Base-by-base conservation (phyloP, 208 protist species). In the Crithidia sp. region DNA sequence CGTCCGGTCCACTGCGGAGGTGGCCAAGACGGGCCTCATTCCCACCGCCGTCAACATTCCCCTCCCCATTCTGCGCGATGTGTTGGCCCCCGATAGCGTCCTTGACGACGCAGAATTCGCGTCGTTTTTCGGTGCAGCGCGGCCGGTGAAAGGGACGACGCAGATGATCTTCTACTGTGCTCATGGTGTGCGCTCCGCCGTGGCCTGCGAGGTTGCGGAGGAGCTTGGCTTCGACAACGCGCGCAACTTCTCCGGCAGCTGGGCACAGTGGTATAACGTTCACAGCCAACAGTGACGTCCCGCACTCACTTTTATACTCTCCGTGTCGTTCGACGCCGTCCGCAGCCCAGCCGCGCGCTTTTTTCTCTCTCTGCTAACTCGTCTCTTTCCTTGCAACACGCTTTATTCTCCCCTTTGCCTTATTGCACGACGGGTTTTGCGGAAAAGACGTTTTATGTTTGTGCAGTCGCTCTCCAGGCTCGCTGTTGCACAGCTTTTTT, bases 151-250 rank as follows among this genome's bases (percentile, higher is more conserved):
- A 17, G 79, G 77, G 4, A 58, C 67, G 5, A 81, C 85, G 13
- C 81, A 88, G 67, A 52, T 95, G 9, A 72, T 95, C 58, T 89
- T 95, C 64, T 95, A 95, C 81, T 92, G 90, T 71, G 82, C 83
- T 0, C 82, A 89, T 54, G 90, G 90, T 7, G 77, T 91, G 5
- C 85, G 90, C 19, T 95, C 90, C 41, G 81, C 83, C 7, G 71
- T 83, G 7, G 90, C 90, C 17, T 76, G 79, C 14, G 90, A 95
- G 73, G 60, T 92, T 17, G 85, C 76, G 14, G 90, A 91, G 69
- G 72, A 81, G 67, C 47, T 88, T 14, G 89, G 89, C 52, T 94
- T 87, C 61, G 74, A 44, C 37, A 78, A 82, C 36, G 71, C 79
- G 37, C 64, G 53, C 16, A 90, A 91, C 65, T 90, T 91, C 58